Percentiles rank a stretch among this genome's conserved stretches.
phyloP scores from a whole-genome alignment of 805 yeast species.

The Candida vartiovaarae region DNA sequence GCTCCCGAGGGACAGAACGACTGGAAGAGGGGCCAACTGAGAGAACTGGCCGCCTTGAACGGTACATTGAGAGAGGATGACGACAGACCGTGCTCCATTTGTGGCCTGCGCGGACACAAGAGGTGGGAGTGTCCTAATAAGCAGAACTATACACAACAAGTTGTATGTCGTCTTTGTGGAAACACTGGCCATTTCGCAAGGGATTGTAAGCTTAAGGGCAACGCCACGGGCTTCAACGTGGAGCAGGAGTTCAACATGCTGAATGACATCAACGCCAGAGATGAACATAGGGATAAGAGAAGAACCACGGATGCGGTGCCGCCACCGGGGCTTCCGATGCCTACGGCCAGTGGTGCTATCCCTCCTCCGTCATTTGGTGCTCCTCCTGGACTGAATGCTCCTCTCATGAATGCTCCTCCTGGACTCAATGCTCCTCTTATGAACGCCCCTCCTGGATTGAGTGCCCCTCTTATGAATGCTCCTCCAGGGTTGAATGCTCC shows the following conservation, averaged over 20 bases:
- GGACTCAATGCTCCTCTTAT: no score
- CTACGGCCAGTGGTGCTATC: background rate
- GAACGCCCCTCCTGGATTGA: background rate
- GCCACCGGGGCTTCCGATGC: background rate
- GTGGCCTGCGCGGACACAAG: conserved; percentile 63
- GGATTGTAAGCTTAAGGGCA: conserved; percentile 51
- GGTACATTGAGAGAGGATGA: conserved; percentile 88
- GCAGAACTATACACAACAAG: conserved; percentile 40
- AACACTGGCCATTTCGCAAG: conserved; percentile 79
- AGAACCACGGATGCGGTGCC: conserved; percentile 10
- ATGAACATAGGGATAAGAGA: conserved; percentile 4
- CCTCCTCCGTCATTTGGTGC: conserved; percentile 2
- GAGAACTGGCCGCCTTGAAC: conserved; percentile 88
- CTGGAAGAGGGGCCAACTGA: conserved; percentile 79
- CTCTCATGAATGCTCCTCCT: background rate
- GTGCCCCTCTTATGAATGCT: background rate
- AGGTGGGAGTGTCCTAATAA: conserved; percentile 57
- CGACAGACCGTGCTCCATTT: conserved; percentile 51
- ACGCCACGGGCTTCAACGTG: conserved; percentile 20
- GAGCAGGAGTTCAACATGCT: conserved; percentile 47
- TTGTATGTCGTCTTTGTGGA: conserved; percentile 77
- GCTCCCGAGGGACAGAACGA: conserved; percentile 94
- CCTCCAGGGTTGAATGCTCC: background rate
- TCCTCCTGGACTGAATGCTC: background rate
- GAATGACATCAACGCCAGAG: conserved; percentile 35